Percentiles rank a stretch among this genome's conserved stretches.
These are phyloP conservation scores for Penicillium subrubescens DNA, from an alignment of 495 filamentous ascomycete genomes.

Conservation along the genomic window DNA sequence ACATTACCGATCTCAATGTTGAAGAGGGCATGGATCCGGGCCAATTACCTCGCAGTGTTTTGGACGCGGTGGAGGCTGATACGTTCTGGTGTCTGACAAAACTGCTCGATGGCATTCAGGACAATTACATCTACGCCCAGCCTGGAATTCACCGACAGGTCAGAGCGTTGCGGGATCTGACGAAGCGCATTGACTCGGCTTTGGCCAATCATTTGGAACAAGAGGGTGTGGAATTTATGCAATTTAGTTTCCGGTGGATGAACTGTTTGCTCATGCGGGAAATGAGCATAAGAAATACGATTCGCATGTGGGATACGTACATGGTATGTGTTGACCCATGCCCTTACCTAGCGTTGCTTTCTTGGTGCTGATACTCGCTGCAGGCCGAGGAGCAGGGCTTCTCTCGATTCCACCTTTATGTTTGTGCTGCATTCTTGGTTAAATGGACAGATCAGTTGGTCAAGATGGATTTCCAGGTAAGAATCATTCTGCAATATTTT, in stretches of 20 bases:
- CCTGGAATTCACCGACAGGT: conserved; percentile 96
- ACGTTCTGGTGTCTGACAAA: conserved; percentile 98
- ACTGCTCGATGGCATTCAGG: conserved; percentile 94
- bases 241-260: conserved; percentile 99
- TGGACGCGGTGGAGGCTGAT: conserved; percentile 97
- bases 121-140: conserved; percentile 97
- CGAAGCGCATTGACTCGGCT: conserved; percentile 80
- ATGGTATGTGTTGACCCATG: conserved; percentile 59
- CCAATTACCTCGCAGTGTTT: conserved; percentile 83
- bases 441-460: conserved; percentile 95
- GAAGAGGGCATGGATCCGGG: conserved; percentile 96
- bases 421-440: conserved; percentile 97
- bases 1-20: conserved; percentile 91
- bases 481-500: conserved; percentile 7
- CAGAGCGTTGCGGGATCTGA: conserved; percentile 81
- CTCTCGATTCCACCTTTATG: conserved; percentile 96
- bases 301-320: conserved; percentile 99
- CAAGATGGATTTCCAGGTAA: conserved; percentile 90
- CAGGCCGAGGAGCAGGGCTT: conserved; percentile 98
- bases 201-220: conserved; percentile 86
- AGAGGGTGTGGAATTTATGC: conserved; percentile 96
- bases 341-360: not conserved
- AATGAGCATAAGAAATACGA: conserved; percentile 91
- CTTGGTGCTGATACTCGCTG: conserved; percentile 23
- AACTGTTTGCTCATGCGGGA: conserved; percentile 98